Base-by-base conservation (phyloP, 805 yeast genomes). In the Lachancea quebecensis region DNA sequence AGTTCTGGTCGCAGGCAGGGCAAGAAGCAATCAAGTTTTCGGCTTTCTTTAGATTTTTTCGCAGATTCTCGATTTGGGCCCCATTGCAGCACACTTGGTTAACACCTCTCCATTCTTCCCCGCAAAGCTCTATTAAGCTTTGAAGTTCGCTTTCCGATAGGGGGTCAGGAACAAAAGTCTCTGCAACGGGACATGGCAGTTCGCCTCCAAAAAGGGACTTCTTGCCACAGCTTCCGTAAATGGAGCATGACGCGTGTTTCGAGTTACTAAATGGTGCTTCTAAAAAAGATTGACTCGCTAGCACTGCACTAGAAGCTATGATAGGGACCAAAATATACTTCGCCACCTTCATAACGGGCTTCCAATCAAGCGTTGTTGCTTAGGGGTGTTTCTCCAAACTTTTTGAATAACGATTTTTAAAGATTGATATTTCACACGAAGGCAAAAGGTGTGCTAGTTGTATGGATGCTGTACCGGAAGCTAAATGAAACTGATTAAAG, bases 1-100 rank as follows among this genome's bases (percentile, higher is more conserved):
- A 91, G 69, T 91, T 91, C 63, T 79, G 80, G 46, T 77, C 71
- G 62, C 99, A 91, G 0, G 99, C 98, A 2, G 97, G 97, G 63
- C 99, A 85, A 2, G 95, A 83, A 2, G 95, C 82, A 40, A 90
- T 82, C 46, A 87, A 62, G 1, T 86, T 79, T 51, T 83, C 95
- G 17, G 86, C 95, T 53, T 82, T 85, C 66, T 80, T 77, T 46
- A 85, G 62, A 55, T 81, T 82, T 32, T 71, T 67, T 52, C 75
- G 75, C 40, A 91, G 67, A 34, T 70, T 69, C 0, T 59, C 51
- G 6, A 85, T 63, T 58, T 90, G 97, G 14, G 68, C 77, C 17
- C 65, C 53, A 8, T 85, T 75, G 59, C 98, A 91, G 62, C 98
- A 91, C 2, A 82, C 73, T 3, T 67, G 62, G 2, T 71, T 66